These are phyloP conservation scores for Thyridium curvatum DNA, from an alignment of 2,329 filamentous ascomycete genomes.

Conservation along the genomic window DNA sequence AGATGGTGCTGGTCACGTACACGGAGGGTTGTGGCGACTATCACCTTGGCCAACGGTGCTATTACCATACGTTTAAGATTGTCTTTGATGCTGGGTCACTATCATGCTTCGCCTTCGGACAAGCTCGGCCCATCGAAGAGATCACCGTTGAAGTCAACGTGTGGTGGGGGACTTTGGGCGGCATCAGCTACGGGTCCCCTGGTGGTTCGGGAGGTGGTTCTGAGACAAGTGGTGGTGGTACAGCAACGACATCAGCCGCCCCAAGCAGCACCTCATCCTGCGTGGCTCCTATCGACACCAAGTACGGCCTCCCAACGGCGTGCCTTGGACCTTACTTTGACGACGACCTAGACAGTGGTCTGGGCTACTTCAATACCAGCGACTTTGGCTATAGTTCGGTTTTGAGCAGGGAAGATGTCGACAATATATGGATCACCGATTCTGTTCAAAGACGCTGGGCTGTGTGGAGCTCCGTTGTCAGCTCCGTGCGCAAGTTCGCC, in stretches of 20 bases:
- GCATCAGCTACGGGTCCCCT: neutral
- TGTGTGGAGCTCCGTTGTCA: too few species aligned
- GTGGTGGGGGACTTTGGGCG: neutral
- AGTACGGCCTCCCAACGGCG: slow-evolving; percentile 17
- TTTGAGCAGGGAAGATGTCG: too few species aligned
- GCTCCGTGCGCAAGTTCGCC: neutral
- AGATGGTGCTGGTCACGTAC: slow-evolving; percentile 16
- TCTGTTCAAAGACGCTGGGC: too few species aligned
- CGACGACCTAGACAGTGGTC: slow-evolving; percentile 16
- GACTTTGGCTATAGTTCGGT: too few species aligned
- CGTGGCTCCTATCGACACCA: slow-evolving; percentile 10
- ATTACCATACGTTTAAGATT: slow-evolving; percentile 16
- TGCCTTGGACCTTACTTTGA: slow-evolving; percentile 19
- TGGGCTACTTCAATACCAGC: slow-evolving; percentile 13
- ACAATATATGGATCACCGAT: too few species aligned
- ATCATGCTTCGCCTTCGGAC: slow-evolving; percentile 11
- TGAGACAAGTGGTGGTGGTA: neutral
- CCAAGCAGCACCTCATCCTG: slow-evolving; percentile 3
- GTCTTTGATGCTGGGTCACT: slow-evolving; percentile 8
- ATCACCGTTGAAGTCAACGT: slow-evolving; percentile 9
- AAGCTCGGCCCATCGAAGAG: slow-evolving; percentile 12
- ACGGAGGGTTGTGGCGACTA: slow-evolving; percentile 17
- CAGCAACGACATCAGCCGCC: slow-evolving; percentile 1
- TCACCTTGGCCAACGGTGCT: slow-evolving; percentile 19
- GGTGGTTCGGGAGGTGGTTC: neutral